Conservation (phyloP, 1,139 yeast genomes). For the Entelexis paramagnoliae region DNA sequence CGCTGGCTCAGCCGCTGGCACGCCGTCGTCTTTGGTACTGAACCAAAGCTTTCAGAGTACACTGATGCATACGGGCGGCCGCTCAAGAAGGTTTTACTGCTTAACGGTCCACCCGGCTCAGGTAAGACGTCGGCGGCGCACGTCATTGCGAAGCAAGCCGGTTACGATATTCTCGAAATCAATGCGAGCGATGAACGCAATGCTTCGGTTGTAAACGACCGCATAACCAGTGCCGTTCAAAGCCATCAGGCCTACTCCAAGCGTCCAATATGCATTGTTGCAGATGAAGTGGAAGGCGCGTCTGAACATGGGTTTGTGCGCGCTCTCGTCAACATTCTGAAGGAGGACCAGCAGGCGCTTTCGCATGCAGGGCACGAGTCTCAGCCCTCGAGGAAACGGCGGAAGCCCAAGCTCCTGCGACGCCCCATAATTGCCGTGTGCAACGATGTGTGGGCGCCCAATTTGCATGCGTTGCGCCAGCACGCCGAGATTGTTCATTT, state of each 20-base stretch:
- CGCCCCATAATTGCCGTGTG: conserved; percentile 91
- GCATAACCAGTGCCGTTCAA: conserved; percentile 59
- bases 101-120: conserved; percentile 92
- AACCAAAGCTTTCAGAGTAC: conserved; percentile 17
- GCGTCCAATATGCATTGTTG: conserved; percentile 56
- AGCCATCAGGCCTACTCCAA: conserved; percentile 40
- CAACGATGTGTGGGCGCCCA: conserved; percentile 67
- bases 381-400: conserved; percentile 25
- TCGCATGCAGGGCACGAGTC: background rate
- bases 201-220: conserved; percentile 46
- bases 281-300: conserved; percentile 91
- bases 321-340: conserved; percentile 50
- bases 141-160: conserved; percentile 69
- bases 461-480: conserved; percentile 64
- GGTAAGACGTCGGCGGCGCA: conserved; percentile 92
- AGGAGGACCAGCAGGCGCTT: conserved; percentile 42
- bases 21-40: conserved; percentile 42
- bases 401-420: conserved; percentile 39
- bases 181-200: conserved; percentile 84
- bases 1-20: conserved; percentile 81
- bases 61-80: conserved; percentile 63
- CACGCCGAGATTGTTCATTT: conserved; percentile 62
- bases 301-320: conserved; percentile 71
- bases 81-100: conserved; percentile 51
- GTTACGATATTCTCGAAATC: conserved; percentile 70